Conservation (phyloP, 1,284 basidiomycete species). For the Coriolopsis trogii region DNA sequence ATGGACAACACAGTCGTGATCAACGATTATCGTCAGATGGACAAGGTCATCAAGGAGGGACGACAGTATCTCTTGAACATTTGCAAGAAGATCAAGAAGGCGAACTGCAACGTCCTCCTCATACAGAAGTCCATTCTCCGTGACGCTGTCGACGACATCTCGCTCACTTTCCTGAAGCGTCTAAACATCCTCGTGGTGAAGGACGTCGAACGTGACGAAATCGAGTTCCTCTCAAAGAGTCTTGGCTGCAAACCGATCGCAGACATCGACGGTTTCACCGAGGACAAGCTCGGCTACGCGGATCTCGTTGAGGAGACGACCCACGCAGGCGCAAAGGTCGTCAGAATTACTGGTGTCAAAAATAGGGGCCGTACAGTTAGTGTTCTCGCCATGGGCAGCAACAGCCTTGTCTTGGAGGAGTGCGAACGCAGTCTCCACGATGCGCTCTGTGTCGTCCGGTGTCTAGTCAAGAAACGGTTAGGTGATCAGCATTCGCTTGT, state of each 20-base stretch:
- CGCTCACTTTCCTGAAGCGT: slow-evolving; percentile 98
- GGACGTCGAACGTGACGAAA: slow-evolving; percentile 98
- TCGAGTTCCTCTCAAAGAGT: slow-evolving; percentile 96
- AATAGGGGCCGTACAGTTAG: slow-evolving; percentile 95
- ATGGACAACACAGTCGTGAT: slow-evolving; percentile 99
- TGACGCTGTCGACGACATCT: slow-evolving; percentile 97
- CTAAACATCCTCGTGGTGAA: slow-evolving; percentile 98
- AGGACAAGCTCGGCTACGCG: slow-evolving; percentile 97
- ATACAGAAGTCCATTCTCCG: slow-evolving; percentile 99
- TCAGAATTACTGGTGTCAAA: slow-evolving; percentile 94
- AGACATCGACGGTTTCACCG: slow-evolving; percentile 98
- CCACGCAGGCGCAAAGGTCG: slow-evolving; percentile 88
- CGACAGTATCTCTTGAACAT: slow-evolving; percentile 98
- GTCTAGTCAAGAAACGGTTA: slow-evolving; percentile 97
- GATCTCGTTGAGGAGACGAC: slow-evolving; percentile 94
- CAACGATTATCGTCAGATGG: slow-evolving; percentile 99
- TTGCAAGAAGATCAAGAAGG: slow-evolving; percentile 99
- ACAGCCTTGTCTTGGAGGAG: slow-evolving; percentile 95
- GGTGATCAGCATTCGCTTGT: slow-evolving; percentile 24
- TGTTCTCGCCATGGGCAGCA: slow-evolving; percentile 94
- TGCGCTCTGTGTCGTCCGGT: slow-evolving; percentile 96
- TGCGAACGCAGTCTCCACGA: slow-evolving; percentile 98
- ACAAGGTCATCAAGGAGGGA: slow-evolving; percentile 99
- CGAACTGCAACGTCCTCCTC: slow-evolving; percentile 97
- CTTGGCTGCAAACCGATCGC: slow-evolving; percentile 96